Evolutionary conservation across 768 basidiomycete genomes (phyloP), one percentile per base, ranked within the genome.

Genomic region (Chalciporus sphaerocephalus): DNA sequence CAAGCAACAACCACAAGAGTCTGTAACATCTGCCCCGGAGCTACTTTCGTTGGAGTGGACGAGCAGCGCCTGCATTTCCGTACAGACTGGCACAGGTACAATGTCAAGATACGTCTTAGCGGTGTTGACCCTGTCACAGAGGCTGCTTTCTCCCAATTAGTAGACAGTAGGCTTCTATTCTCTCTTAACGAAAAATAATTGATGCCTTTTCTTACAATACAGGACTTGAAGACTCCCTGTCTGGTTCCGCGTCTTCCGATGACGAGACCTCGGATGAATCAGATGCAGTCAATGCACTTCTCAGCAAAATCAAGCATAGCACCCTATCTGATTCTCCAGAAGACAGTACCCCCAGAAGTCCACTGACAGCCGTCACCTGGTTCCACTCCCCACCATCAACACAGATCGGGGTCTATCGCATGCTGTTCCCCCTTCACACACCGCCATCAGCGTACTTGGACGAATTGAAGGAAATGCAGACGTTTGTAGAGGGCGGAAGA

Each of bases 61-160:
- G 87, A 87, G 47, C 92, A 97, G 56, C 76, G 93, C 40, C 63
- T 69, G 1, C 95, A 98, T 66, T 96, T 89, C 64, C 81, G 83
- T 54, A 90, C 89, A 9, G 95, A 99, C 66, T 98, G 95, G 96
- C 95, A 99, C 74, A 80, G 93, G 47, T 98, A 95, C 70, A 98
- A 98, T 63, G 88, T 93, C 54, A 96, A 95, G 68, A 76, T 80
- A 38, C 82, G 83, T 45, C 68, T 92, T 39, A 69, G 74, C 40
- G 85, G 84, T 6, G 76, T 79, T 9, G 70, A 72, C 17, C 65
- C 82, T 20, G 80, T 92, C 17, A 70, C 79, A 0, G 88, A 92
- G 59, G 61, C 74, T 21, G 76, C 81, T 15, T 99, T 95, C 57
- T 69, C 79, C 17, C 77, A 81, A 44, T 74, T 97, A 33, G 74